Evolutionary conservation across 1,139 yeast species (phyloP).

Genomic region (Eremothecium cymbalariae): DNA sequence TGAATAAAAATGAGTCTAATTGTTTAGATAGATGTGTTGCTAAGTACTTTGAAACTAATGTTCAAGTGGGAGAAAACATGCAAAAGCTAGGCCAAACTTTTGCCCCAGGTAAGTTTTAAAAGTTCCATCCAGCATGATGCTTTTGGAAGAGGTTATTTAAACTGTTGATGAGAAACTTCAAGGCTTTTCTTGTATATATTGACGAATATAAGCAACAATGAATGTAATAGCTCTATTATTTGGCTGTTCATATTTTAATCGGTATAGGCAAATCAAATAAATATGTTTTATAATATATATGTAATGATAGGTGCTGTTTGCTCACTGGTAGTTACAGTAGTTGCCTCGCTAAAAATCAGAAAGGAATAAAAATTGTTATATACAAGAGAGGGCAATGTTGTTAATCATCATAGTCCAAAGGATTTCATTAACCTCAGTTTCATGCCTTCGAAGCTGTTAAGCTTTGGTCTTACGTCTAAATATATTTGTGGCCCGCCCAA

Average conservation of each 20-base stretch:
- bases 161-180: too few species aligned
- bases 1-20: slow-evolving; percentile 75
- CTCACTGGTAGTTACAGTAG: too few species aligned
- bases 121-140: too few species aligned
- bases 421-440: slow-evolving; percentile 56
- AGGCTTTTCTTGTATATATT: too few species aligned
- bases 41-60: slow-evolving; percentile 92
- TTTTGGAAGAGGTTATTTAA: too few species aligned
- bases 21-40: slow-evolving; percentile 97
- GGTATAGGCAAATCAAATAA: too few species aligned
- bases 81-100: slow-evolving; percentile 57
- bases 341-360: too few species aligned
- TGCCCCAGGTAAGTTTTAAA: slow-evolving; percentile 32
- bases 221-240: too few species aligned
- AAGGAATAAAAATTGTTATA: not conserved
- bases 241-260: too few species aligned
- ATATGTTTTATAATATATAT: not conserved
- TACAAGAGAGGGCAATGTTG: not conserved
- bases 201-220: too few species aligned
- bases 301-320: too few species aligned
- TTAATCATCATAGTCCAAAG: slow-evolving; percentile 37
- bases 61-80: slow-evolving; percentile 90
- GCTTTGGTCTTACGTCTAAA: slow-evolving; percentile 85
- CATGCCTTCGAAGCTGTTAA: slow-evolving; percentile 72
- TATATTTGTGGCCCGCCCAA: slow-evolving; percentile 55